These are phyloP conservation scores for Podila verticillata DNA, from an alignment of 192 early-diverging fungal species.

Conservation along the genomic window DNA sequence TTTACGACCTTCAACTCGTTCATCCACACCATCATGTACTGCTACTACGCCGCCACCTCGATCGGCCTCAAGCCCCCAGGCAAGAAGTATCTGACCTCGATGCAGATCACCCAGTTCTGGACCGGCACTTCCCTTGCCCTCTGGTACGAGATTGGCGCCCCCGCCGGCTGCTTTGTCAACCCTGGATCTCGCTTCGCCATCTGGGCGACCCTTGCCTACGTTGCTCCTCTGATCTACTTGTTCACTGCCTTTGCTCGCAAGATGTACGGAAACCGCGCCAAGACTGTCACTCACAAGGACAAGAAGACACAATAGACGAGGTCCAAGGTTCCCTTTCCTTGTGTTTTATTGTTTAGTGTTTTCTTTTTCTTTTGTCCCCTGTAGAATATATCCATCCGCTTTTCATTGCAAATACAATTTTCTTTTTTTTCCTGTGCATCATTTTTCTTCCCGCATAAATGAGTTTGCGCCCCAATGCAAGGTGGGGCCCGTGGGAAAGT, in stretches of 20 bases:
- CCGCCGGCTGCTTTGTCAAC: constrained; percentile 49
- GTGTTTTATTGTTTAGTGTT: background rate
- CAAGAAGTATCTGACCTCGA: constrained; percentile 72
- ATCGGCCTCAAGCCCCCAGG: constrained; percentile 71
- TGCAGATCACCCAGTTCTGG: constrained; percentile 82
- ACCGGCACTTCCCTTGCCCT: constrained; percentile 65
- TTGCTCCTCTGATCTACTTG: constrained; percentile 67
- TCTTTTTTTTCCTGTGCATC: constrained; percentile 38
- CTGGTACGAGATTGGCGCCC: constrained; percentile 66
- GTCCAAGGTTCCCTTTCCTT: too few relatives aligned
- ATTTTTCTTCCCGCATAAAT: constrained; percentile 2
- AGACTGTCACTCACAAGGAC: constrained; percentile 10
- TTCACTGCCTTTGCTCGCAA: constrained; percentile 71
- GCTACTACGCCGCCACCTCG: constrained; percentile 73
- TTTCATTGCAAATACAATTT: constrained; percentile 24
- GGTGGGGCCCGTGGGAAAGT: background rate
- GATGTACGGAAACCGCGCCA: constrained; percentile 56
- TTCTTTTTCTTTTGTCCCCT: constrained; percentile 61
- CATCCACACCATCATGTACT: constrained; percentile 82
- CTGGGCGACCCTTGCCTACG: constrained; percentile 61
- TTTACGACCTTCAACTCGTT: constrained; percentile 78
- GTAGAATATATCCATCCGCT: background rate
- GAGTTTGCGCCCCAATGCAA: background rate
- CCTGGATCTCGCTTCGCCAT: constrained; percentile 60
- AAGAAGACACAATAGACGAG: background rate